These are phyloP conservation scores for Tuber borchii DNA, from an alignment of 495 filamentous ascomycete species.

Conservation along the genomic window DNA sequence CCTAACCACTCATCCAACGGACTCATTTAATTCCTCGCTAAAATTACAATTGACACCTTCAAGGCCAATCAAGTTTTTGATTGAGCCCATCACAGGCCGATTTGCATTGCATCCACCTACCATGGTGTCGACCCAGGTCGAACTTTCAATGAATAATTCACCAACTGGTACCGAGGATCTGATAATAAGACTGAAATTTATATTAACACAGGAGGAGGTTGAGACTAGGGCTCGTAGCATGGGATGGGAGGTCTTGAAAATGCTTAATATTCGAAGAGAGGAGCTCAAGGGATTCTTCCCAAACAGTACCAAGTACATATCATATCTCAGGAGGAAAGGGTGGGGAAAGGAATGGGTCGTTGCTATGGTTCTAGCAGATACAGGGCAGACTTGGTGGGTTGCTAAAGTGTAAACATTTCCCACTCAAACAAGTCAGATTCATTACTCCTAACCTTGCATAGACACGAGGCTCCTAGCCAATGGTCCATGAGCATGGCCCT, in stretches of 20 bases:
- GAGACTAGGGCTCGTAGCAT: slow-evolving; percentile 53
- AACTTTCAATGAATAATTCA: slow-evolving; percentile 51
- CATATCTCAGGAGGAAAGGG: slow-evolving; percentile 57
- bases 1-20: slow-evolving; percentile 52
- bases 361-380: slow-evolving; percentile 61
- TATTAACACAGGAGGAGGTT: slow-evolving; percentile 59
- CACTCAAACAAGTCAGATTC: slow-evolving; percentile 5
- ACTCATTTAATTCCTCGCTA: slow-evolving; percentile 61
- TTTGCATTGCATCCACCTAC: slow-evolving; percentile 51
- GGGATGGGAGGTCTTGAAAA: slow-evolving; percentile 55
- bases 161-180: slow-evolving; percentile 26
- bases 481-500: slow-evolving; percentile 33
- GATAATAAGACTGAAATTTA: slow-evolving; percentile 49
- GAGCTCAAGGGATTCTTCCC: slow-evolving; percentile 58
- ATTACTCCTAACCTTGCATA: slow-evolving; percentile 10
- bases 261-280: slow-evolving; percentile 51
- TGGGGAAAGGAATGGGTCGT: slow-evolving; percentile 65
- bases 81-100: slow-evolving; percentile 63
- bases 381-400: slow-evolving; percentile 72
- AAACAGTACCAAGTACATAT: slow-evolving; percentile 52
- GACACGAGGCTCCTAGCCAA: slow-evolving; percentile 37
- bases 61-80: slow-evolving; percentile 53
- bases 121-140: slow-evolving; percentile 43
- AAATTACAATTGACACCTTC: slow-evolving; percentile 59
- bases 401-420: slow-evolving; percentile 52